Evolutionary conservation across 352 stramenopile species (phyloP), one percentile per base, ranked within the genome.

Genomic region (Phytopythium delawarense): DNA sequence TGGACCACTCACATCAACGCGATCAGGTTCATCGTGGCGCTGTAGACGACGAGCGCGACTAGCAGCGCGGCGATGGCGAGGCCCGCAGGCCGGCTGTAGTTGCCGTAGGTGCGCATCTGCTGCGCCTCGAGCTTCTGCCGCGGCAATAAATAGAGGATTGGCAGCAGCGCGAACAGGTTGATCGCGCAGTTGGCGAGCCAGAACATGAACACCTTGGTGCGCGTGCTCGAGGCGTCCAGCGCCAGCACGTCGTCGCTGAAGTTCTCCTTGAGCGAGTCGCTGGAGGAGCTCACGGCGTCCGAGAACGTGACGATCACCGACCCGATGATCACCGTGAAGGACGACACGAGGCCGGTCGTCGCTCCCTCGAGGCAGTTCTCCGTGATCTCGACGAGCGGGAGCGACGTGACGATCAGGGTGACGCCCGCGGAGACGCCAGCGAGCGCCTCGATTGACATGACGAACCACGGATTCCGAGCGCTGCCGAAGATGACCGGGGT

Each of bases 331-430:
- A 75, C 72, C 18, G 74, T 76, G 56, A 85, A 91, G 6, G 81
- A 89, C 20, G 72, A 65, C 12, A 91, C 72, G 12, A 92, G 65
- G 0, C 84, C 84, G 0, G 73, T 87, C 13, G 78, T 90, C 12
- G 84, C 78, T 7, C 81, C 84, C 71, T 92, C 84, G 21, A 89
- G 72, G 34, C 84, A 86, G 12, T 74, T 87, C 65, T 89, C 81
- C 3, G 84, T 84, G 57, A 92, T 88, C 61, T 92, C 80, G 37
- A 91, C 80, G 13, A 92, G 61, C 8, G 84, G 79, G 37, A 92
- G 63, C 48, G 71, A 80, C 12, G 78, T 81, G 7, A 91, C 78
- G 30, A 89, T 53, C 30, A 81, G 57, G 21, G 78, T 62, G 21
- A 76, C 55, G 18, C 71, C 76, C 0, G 67, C 45, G 11, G 78